Evolutionary conservation across 805 yeast genomes (phyloP), one percentile per base, ranked within the genome.

Genomic region (Lachancea quebecensis): DNA sequence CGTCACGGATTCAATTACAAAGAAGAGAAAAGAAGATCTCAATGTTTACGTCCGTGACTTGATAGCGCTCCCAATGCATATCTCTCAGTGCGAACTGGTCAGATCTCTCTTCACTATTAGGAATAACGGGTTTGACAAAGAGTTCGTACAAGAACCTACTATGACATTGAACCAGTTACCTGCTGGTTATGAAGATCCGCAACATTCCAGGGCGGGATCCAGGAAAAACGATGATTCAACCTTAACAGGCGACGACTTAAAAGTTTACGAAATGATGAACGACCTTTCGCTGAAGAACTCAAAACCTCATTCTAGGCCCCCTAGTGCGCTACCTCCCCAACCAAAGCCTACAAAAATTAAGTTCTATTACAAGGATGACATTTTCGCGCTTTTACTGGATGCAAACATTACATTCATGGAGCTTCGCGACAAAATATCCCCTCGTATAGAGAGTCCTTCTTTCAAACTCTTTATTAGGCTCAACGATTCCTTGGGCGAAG

Each of bases 311-410:
- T 59, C 65, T 7, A 54, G 64, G 39, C 63, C 65, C 18, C 61
- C 64, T 12, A 58, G 65, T 47, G 52, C 54, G 12, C 47, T 54
- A 25, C 56, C 63, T 15, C 60, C 64, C 38, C 58, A 55, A 16
- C 49, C 42, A 44, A 58, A 62, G 46, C 51, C 66, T 2, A 56
- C 59, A 1, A 85, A 85, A 61, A 76, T 85, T 42, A 85, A 85
- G 60, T 83, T 85, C 56, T 85, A 81, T 60, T 84, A 78, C 57
- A 81, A 80, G 47, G 93, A 84, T 56, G 95, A 85, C 58, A 85
- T 85, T 12, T 85, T 85, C 68, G 93, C 88, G 1, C 70, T 85
- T 35, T 63, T 79, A 49, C 66, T 81, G 33, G 78, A 79, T 29
- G 57, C 69, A 11, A 69, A 67, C 49, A 72, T 75, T 41, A 66